These are phyloP conservation scores for Crithidia fasciculata DNA, from an alignment of 208 protist species.

Conservation along the genomic window DNA sequence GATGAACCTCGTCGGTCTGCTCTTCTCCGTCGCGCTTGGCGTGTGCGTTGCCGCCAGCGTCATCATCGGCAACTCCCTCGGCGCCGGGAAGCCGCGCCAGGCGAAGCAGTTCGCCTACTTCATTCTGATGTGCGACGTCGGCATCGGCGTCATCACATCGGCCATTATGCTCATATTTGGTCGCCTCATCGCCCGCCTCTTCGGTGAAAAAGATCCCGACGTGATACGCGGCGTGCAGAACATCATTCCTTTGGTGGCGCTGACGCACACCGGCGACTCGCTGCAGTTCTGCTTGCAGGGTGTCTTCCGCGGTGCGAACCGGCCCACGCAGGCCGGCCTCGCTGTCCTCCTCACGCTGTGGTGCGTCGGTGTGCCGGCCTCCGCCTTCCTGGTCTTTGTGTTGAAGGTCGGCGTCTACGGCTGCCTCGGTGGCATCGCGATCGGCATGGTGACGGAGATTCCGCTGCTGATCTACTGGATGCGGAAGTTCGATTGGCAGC, in stretches of 20 bases:
- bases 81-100: constrained; percentile 39
- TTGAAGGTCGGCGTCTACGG: constrained; percentile 54
- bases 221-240: constrained; percentile 38
- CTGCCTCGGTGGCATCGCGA: constrained; percentile 51
- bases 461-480: constrained; percentile 55
- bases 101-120: constrained; percentile 63
- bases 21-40: constrained; percentile 74
- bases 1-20: constrained; percentile 58
- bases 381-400: constrained; percentile 56
- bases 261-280: constrained; percentile 66
- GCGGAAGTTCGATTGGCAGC: constrained; percentile 58
- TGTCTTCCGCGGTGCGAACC: constrained; percentile 65
- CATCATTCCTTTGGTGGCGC: constrained; percentile 59
- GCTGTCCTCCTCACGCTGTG: constrained; percentile 68
- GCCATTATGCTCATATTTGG: constrained; percentile 56
- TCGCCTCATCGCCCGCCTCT: constrained; percentile 54
- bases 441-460: constrained; percentile 64
- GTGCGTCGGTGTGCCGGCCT: constrained; percentile 67
- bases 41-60: constrained; percentile 67
- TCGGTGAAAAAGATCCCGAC: constrained; percentile 38
- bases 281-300: constrained; percentile 73
- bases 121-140: constrained; percentile 54
- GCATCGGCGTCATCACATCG: constrained; percentile 41
- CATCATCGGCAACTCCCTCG: constrained; percentile 70
- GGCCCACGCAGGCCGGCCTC: constrained; percentile 48